Base-by-base conservation (phyloP, 257 asterid genomes). In the Craterostigma plantagineum region DNA sequence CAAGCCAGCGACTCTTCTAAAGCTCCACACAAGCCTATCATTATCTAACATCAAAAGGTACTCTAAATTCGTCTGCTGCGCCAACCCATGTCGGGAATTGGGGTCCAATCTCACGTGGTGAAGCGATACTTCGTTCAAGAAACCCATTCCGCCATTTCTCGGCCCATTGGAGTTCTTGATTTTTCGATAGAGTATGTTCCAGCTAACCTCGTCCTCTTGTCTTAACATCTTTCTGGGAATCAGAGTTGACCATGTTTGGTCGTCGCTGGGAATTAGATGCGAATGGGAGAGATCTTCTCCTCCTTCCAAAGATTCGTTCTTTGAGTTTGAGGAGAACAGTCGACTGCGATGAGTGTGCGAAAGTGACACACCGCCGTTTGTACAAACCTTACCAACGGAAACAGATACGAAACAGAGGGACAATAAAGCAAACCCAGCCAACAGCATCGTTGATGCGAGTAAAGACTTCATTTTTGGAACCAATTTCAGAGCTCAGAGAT, bases 51-150 rank as follows among this genome's bases (percentile, higher is more conserved):
- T 65, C 79, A 87, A 64, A 57, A 87, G 51, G 52, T 87, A 87
- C 70, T 74, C 86, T 67, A 87, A 74, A 61, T 82, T 87, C 23
- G 95, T 87, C 63, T 70, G 75, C 64, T 87, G 98, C 48, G 98
- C 98, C 35, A 18, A 41, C 39, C 95, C 93, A 65, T 79, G 76
- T 16, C 66, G 16, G 7, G 98, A 73, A 35, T 56, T 34, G n/a
- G 85, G 71, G 42, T 72, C 81, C 54, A 87, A 59, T 53, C 72
- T 71, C 66, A 87, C 92, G 61, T 79, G 79, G 51, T 70, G 65
- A 43, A 82, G 42, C 14, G 95, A 60, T 16, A 81, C 66, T 23
- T 77, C 90, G 55, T 58, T 76, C 33, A 87, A 67, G 62, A 76
- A 66, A 30, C 60, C 63, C 36, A 12, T 65, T 40, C 59, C 75